Evolutionary conservation across 2,329 filamentous ascomycete species (phyloP).

Genomic region (Mycosphaerella sp.): DNA sequence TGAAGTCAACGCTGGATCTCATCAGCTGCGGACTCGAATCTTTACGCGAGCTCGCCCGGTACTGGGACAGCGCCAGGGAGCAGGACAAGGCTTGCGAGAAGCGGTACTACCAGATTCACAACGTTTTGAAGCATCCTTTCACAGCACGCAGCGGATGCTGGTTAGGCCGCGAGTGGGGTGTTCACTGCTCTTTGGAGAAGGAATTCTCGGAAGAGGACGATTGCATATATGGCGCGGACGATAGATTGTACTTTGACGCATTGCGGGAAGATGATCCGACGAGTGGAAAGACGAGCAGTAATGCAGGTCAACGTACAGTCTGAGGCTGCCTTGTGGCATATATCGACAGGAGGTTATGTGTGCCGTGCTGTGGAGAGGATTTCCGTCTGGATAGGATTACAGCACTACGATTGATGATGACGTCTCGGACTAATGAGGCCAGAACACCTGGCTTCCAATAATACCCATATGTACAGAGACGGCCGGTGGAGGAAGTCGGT

Average conservation of each 20-base stretch:
- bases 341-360: conserved; percentile 20
- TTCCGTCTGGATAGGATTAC: conserved; percentile 9
- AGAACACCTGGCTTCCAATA: not conserved
- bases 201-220: conserved; percentile 29
- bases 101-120: conserved; percentile 43
- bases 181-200: conserved; percentile 30
- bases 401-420: conserved; percentile 16
- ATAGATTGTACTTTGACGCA: conserved; percentile 27
- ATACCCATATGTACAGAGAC: not conserved
- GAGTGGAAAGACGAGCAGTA: conserved; percentile 5
- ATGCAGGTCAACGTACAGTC: conserved; percentile 8
- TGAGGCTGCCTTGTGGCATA: conserved; percentile 8
- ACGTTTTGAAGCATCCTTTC: conserved; percentile 34
- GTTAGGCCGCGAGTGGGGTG: conserved; percentile 32
- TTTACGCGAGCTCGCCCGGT: conserved; percentile 50
- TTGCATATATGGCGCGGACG: conserved; percentile 32
- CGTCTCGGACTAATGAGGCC: not conserved
- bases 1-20: conserved; percentile 50
- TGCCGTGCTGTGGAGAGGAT: conserved; percentile 1
- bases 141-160: conserved; percentile 35
- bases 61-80: conserved; percentile 55
- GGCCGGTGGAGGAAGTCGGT: not conserved
- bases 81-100: conserved; percentile 47
- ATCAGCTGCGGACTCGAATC: conserved; percentile 50
- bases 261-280: conserved; percentile 19